phyloP scores from a whole-genome alignment of 2,329 filamentous ascomycete genomes.

The Hirsutella thompsonii region DNA sequence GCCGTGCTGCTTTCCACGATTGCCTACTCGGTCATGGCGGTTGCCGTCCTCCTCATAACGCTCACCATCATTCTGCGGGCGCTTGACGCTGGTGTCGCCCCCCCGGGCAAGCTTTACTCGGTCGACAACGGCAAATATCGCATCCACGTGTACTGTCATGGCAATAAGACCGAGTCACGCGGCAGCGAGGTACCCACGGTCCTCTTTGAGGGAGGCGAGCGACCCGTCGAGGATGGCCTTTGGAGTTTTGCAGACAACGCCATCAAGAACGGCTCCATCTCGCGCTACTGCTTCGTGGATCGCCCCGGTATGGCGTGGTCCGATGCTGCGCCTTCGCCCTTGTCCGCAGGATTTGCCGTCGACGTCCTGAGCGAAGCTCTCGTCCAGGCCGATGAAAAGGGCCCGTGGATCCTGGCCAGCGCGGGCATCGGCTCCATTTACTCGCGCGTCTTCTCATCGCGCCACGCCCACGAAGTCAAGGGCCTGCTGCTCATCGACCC shows the following conservation, averaged over 20 bases:
- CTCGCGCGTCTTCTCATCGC: conserved; percentile 78
- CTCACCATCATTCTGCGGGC: conserved; percentile 68
- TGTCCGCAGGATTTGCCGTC: conserved; percentile 85
- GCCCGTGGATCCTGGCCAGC: conserved; percentile 80
- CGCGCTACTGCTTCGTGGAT: conserved; percentile 89
- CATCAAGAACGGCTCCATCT: conserved; percentile 67
- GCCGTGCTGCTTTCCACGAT: conserved; percentile 66
- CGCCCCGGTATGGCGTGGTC: conserved; percentile 78
- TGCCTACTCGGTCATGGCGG: conserved; percentile 53
- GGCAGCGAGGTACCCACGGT: conserved; percentile 58
- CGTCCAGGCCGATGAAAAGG: conserved; percentile 63
- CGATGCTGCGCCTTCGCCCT: conserved; percentile 85
- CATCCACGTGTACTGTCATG: conserved; percentile 71
- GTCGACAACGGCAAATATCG: conserved; percentile 79
- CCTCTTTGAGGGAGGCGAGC: conserved; percentile 72
- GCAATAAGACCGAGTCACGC: conserved; percentile 47
- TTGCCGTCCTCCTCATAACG: conserved; percentile 63
- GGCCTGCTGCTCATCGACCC: conserved; percentile 81
- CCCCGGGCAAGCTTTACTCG: conserved; percentile 63
- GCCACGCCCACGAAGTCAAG: conserved; percentile 60
- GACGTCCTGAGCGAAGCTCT: conserved; percentile 83
- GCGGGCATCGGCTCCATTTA: conserved; percentile 83
- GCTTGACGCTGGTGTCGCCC: conserved; percentile 59
- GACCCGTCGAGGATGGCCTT: conserved; percentile 65
- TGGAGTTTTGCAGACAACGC: conserved; percentile 69